These are phyloP conservation scores for Lotmaria passim DNA, from an alignment of 208 protist species.

Conservation along the genomic window DNA sequence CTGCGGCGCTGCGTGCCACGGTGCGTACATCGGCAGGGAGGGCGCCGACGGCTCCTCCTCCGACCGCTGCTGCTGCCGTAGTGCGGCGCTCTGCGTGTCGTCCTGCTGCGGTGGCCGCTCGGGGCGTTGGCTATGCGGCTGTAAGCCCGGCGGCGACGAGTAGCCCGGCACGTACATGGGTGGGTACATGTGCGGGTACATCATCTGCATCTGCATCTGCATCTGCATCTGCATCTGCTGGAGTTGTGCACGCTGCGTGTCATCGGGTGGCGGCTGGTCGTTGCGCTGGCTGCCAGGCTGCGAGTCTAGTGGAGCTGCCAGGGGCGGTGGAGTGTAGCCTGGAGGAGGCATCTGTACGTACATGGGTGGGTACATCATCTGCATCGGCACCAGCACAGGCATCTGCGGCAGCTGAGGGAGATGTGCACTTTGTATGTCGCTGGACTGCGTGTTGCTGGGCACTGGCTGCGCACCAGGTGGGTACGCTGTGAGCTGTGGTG, in stretches of 20 bases:
- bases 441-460: too few relatives aligned
- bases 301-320: background rate
- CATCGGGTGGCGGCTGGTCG: background rate
- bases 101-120: background rate
- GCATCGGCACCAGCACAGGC: background rate
- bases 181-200: conserved; percentile 4
- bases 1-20: conserved; percentile 11
- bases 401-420: background rate
- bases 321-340: background rate
- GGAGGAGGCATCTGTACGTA: background rate
- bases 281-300: background rate
- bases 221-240: conserved; percentile 8
- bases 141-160: background rate
- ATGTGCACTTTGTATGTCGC: too few relatives aligned
- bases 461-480: too few relatives aligned
- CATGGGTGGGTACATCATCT: background rate
- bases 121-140: conserved; percentile 1
- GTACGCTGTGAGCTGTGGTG: too few relatives aligned
- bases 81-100: background rate
- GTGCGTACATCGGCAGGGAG: conserved; percentile 11
- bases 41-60: too few relatives aligned
- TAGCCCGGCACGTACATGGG: background rate
- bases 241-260: too few relatives aligned
- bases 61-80: background rate
- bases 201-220: conserved; percentile 11